These are phyloP conservation scores for Plasmodium falciparum DNA, from an alignment of 169 alveolate genomes.

Conservation along the genomic window DNA sequence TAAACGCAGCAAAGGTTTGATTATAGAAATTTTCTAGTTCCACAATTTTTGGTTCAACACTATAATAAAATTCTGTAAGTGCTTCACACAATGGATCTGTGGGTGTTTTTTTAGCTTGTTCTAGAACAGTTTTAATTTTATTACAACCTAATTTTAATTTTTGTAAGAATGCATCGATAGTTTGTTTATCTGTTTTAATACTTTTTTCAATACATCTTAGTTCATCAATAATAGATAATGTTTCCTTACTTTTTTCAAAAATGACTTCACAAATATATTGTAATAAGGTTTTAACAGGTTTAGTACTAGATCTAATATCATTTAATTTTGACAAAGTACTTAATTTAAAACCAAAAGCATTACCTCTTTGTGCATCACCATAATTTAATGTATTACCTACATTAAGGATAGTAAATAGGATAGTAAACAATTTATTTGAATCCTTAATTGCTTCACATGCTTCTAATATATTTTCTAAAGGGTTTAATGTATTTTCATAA, in stretches of 20 bases:
- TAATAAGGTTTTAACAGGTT: slow-evolving; percentile 90
- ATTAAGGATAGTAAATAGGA: slow-evolving; percentile 87
- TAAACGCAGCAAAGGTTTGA: slow-evolving; percentile 84
- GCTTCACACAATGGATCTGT: slow-evolving; percentile 81
- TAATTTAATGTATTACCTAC: slow-evolving; percentile 90
- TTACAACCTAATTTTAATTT: slow-evolving; percentile 81
- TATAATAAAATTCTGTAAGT: slow-evolving; percentile 74
- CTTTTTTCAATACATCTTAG: slow-evolving; percentile 80
- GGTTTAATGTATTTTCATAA: slow-evolving; percentile 86
- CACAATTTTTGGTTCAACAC: slow-evolving; percentile 77
- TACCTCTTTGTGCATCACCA: slow-evolving; percentile 92
- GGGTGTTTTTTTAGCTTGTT: slow-evolving; percentile 77
- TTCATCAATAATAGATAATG: slow-evolving; percentile 79
- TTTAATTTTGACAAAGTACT: slow-evolving; percentile 89
- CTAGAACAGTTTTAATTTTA: slow-evolving; percentile 80
- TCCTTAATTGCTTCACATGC: slow-evolving; percentile 87
- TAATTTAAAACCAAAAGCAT: slow-evolving; percentile 92
- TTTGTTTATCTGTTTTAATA: slow-evolving; percentile 82
- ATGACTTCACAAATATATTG: slow-evolving; percentile 87
- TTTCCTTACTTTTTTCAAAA: slow-evolving; percentile 78
- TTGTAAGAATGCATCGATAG: slow-evolving; percentile 78
- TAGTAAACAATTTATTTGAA: slow-evolving; percentile 82
- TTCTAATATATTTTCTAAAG: slow-evolving; percentile 85
- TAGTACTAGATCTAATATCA: slow-evolving; percentile 91
- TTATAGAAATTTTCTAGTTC: slow-evolving; percentile 49